These are phyloP conservation scores for Endoconidiophora laricicola DNA, from an alignment of 2,329 filamentous ascomycete species.

Conservation along the genomic window DNA sequence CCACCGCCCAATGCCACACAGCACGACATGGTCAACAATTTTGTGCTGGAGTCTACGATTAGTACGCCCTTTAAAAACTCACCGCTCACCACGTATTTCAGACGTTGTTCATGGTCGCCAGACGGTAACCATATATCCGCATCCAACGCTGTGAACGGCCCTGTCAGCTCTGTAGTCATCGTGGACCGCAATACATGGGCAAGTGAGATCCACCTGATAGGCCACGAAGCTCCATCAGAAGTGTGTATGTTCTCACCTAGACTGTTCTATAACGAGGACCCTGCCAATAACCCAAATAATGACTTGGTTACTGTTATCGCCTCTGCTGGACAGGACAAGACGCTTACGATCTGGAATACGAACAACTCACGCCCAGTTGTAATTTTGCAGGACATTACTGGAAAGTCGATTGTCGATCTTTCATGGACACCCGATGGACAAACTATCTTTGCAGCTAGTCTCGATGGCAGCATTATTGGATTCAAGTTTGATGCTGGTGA, in stretches of 20 bases:
- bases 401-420: conserved; percentile 85
- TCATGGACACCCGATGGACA: conserved; percentile 88
- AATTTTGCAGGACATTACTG: conserved; percentile 72
- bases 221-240: conserved; percentile 91
- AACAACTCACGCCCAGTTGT: conserved; percentile 83
- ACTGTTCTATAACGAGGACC: conserved; percentile 62
- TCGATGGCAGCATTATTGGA: conserved; percentile 77
- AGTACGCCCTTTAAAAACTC: conserved; percentile 74
- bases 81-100: conserved; percentile 90
- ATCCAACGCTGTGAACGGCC: conserved; percentile 91
- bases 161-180: conserved; percentile 91
- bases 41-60: conserved; percentile 86
- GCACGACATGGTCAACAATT: conserved; percentile 94
- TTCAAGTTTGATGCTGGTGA: conserved; percentile 74
- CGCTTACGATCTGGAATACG: conserved; percentile 93
- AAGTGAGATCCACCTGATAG: conserved; percentile 91
- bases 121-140: conserved; percentile 95
- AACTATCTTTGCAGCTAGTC: conserved; percentile 66
- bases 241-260: conserved; percentile 94
- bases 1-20: conserved; percentile 80
- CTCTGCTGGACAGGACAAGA: conserved; percentile 92
- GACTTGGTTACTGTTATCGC: conserved; percentile 79
- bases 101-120: conserved; percentile 91
- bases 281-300: conserved; percentile 32
- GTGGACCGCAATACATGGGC: conserved; percentile 87